Base-by-base conservation (phyloP, 2,329 filamentous ascomycete species). In the Beauveria medogensis region DNA sequence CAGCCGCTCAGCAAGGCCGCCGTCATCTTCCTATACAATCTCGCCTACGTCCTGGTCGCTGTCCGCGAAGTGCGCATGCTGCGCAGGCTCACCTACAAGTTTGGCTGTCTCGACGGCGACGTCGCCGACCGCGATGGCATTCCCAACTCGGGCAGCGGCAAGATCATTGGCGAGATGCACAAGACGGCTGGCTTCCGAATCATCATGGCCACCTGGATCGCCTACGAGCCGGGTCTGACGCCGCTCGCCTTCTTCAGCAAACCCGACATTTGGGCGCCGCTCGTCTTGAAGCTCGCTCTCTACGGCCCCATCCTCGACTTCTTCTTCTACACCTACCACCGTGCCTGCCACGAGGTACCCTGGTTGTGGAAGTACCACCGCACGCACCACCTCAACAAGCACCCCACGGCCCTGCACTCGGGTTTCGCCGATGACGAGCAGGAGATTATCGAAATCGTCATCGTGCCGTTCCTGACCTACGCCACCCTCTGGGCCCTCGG, bases 301-400 rank as follows among this genome's bases (percentile, higher is more conserved):
- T 74, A 74, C 63, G 70, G 70, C 2, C 70, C 76, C 59, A 65
- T 75, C n/a, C 68, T 77, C 30, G 75, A 77, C 64, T 74, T 75
- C 57, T 77, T 72, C 70, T 75, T 75, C 66, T 75, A 75, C 66
- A 68, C 70, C 68, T 77, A 77, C 62, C 75, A 77, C 66, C 72
- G 75, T 7, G 50, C 69, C 16, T 77, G 76, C 72, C 75, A 78
- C 64, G 75, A 77, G 55, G 59, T 73, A n/a, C 65, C 67, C 34
- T 64, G 59, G 3, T 70, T 78, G 9, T 78, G 75, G 75, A 62
- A 60, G 53, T 68, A 63, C 62, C 76, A 78, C 68, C 73, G 75
- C 59, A 78, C 75, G 0, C 76, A 78, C 60, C 76, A 78, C 63
- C 67, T 78, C 7, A 77, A 75, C 55, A 78, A 77, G 63, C 75